These are phyloP conservation scores for Ceratocystis colombiana DNA, from an alignment of 2,329 filamentous ascomycete genomes.

Conservation along the genomic window DNA sequence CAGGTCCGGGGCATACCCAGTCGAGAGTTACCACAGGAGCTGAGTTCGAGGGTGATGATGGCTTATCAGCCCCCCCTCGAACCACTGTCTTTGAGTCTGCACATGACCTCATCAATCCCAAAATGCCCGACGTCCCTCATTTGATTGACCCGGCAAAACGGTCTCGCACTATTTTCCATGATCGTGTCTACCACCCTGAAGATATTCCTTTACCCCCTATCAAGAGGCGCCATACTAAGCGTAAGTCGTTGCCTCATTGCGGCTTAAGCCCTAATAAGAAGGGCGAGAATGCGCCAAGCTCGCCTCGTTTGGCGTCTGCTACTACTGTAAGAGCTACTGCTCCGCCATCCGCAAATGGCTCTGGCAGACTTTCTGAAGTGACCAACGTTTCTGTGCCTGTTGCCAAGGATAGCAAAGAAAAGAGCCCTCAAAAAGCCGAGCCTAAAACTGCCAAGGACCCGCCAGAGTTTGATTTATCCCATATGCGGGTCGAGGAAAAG, in stretches of 20 bases:
- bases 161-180: constrained; percentile 88
- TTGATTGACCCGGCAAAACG: constrained; percentile 73
- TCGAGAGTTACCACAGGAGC: constrained; percentile 43
- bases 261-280: constrained; percentile 24
- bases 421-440: constrained; percentile 31
- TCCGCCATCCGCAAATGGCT: neutral
- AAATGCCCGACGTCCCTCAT: constrained; percentile 70
- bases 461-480: constrained; percentile 44
- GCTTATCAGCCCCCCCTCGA: constrained; percentile 62
- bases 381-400: neutral
- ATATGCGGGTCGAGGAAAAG: constrained; percentile 91
- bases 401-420: neutral
- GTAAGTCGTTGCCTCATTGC: constrained; percentile 28
- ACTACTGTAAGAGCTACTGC: constrained; percentile 25
- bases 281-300: neutral
- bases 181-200: constrained; percentile 83
- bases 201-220: constrained; percentile 79
- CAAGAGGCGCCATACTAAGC: constrained; percentile 41
- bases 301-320: constrained; percentile 2
- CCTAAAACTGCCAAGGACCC: constrained; percentile 34
- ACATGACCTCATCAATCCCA: constrained; percentile 82
- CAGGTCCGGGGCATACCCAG: constrained; percentile 27
- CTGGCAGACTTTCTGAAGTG: constrained; percentile 21
- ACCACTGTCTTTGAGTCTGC: constrained; percentile 95
- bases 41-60: constrained; percentile 38